Evolutionary conservation across 139 green algal species (phyloP).

Genomic region (Chlorella sp.): DNA sequence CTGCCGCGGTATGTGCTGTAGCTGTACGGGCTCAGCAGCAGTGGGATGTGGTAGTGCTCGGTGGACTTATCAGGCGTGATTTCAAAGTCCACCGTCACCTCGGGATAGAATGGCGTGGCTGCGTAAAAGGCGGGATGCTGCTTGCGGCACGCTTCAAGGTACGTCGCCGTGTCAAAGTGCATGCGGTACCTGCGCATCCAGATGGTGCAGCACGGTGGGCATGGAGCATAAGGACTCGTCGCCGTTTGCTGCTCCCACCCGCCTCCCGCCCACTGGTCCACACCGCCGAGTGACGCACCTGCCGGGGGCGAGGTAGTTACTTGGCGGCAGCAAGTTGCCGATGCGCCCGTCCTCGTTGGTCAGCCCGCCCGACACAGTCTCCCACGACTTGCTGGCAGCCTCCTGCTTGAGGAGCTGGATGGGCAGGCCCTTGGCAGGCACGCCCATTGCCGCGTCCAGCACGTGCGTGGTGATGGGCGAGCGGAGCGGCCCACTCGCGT

Average conservation of each 20-base stretch:
- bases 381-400: slow-evolving; percentile 36
- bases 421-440: slow-evolving; percentile 66
- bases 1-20: slow-evolving; percentile 87
- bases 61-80: slow-evolving; percentile 41
- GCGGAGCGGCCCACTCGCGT: slow-evolving; percentile 14
- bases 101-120: slow-evolving; percentile 72
- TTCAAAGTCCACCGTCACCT: slow-evolving; percentile 67
- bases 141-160: slow-evolving; percentile 51
- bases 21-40: slow-evolving; percentile 89
- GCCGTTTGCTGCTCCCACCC: too few species aligned
- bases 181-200: slow-evolving; percentile 75
- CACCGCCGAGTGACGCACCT: slow-evolving; percentile 1
- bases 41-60: slow-evolving; percentile 92
- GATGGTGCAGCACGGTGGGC: too few species aligned
- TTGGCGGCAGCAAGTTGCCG: slow-evolving; percentile 51
- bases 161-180: slow-evolving; percentile 68
- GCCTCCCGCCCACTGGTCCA: too few species aligned
- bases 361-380: slow-evolving; percentile 32
- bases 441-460: slow-evolving; percentile 76
- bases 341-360: slow-evolving; percentile 79
- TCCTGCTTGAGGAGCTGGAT: slow-evolving; percentile 54
- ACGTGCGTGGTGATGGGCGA: slow-evolving; percentile 95
- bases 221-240: too few species aligned
- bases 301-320: slow-evolving; percentile 50
- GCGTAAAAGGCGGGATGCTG: slow-evolving; percentile 43